Base-by-base conservation (phyloP, 1,284 basidiomycete species). In the Tylopilus sp. region DNA sequence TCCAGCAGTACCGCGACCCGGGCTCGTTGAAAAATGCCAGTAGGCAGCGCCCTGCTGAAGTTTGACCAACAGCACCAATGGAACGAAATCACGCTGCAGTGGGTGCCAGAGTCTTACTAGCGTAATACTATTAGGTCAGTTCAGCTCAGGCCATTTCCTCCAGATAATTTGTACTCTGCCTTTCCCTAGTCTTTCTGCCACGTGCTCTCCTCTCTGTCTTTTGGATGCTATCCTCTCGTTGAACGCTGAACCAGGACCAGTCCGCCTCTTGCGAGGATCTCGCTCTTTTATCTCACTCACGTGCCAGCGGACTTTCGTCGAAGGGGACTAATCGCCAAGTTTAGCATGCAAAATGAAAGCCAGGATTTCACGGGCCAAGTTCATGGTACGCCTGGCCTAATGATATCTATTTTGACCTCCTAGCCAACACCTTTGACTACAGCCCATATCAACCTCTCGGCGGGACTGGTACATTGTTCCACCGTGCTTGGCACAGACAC, bases 221-320 rank as follows among this genome's bases (percentile, higher is more conserved):
- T 36, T 36, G 5, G 12, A 36, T 8, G 10, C 15, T 3, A 13
- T 67, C 62, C 57, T 41, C 56, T 65, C 55, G 62, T 65, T 59
- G 60, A 67, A 53, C 66, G 62, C 64, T 59, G 60, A 67, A 57
- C 66, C 63, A 67, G 65, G 63, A 63, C 65, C 58, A 63, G 41
- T 19, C 10, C 18, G 19, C 58, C 57, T 64, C 66, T 36, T 47
- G 68, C 18, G 61, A 68, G 66, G 61, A 58, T 55, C 15, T 64
- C 58, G 36, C 54, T 62, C 66, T 16, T 57, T 60, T 60, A 2
- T 60, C 66, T 15, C 22, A 32, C 39, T 55, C n/a, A 15, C 57
- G 53, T 54, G 49, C 65, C 58, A 52, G 51, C 36, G 60, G 53
- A 15, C 19, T 22, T 5, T 10, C 49, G 32, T 49, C 61, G 26